These are phyloP conservation scores for Vanrija humicola DNA, from an alignment of 1,284 basidiomycete species.

Conservation along the genomic window DNA sequence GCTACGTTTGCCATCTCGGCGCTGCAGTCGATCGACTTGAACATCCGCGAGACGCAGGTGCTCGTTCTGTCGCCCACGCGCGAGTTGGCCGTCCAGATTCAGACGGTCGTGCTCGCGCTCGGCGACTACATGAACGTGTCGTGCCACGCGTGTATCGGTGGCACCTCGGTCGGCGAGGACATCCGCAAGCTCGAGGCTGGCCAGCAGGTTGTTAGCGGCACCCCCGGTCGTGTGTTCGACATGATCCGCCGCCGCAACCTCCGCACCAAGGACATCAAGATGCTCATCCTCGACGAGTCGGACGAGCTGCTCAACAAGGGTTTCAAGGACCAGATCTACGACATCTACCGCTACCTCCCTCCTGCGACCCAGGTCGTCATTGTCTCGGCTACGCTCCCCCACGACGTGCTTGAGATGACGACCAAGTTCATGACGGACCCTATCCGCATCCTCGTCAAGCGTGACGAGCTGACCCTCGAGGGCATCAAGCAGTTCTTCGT, in stretches of 20 bases:
- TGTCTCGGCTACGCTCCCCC: slow-evolving; percentile 90
- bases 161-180: slow-evolving; percentile 95
- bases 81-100: slow-evolving; percentile 95
- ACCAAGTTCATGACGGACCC: slow-evolving; percentile 99
- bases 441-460: slow-evolving; percentile 97
- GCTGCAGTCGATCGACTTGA: slow-evolving; percentile 90
- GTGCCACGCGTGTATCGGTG: slow-evolving; percentile 98
- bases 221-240: slow-evolving; percentile 97
- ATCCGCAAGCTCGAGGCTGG: slow-evolving; percentile 98
- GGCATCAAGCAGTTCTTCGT: slow-evolving; percentile 99
- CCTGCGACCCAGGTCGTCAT: slow-evolving; percentile 97
- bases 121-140: slow-evolving; percentile 99
- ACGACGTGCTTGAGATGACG: slow-evolving; percentile 99
- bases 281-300: slow-evolving; percentile 97
- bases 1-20: slow-evolving; percentile 95
- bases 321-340: slow-evolving; percentile 99
- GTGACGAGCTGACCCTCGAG: slow-evolving; percentile 98
- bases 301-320: slow-evolving; percentile 97
- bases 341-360: slow-evolving; percentile 96
- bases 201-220: slow-evolving; percentile 95
- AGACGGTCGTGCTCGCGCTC: slow-evolving; percentile 94
- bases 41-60: slow-evolving; percentile 92
- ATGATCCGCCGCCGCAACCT: slow-evolving; percentile 96
- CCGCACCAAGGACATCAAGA: slow-evolving; percentile 97
- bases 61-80: slow-evolving; percentile 92